Conservation (phyloP, 495 filamentous ascomycete species). For the Lindgomyces ingoldianus region DNA sequence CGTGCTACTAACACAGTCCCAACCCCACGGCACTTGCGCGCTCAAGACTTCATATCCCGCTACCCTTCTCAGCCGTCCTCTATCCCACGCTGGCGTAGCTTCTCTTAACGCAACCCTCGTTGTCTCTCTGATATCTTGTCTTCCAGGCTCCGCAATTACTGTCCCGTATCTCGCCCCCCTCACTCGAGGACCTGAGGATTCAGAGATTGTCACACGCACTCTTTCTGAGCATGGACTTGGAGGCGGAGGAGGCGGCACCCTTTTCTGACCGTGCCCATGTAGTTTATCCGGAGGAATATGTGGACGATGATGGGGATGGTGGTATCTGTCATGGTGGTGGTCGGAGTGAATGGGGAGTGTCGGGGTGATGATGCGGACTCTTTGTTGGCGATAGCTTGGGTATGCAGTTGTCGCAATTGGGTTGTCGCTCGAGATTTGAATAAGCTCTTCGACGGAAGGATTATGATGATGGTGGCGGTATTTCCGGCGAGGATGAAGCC, state of each 20-base stretch:
- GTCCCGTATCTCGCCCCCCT: conserved; percentile 7
- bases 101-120: conserved; percentile 24
- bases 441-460: conserved; percentile 22
- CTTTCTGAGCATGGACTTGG: no score
- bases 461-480: conserved; percentile 13
- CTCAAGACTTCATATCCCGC: conserved; percentile 33
- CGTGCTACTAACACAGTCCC: conserved; percentile 32
- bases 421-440: background rate
- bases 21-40: conserved; percentile 30
- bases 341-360: background rate
- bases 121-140: conserved; percentile 16
- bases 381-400: background rate
- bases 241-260: no score
- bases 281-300: conserved; percentile 2
- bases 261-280: conserved; percentile 24
- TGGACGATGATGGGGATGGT: conserved; percentile 2
- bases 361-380: background rate
- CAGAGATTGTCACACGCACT: background rate
- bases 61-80: conserved; percentile 28
- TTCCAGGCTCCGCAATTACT: conserved; percentile 8
- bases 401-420: background rate
- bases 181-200: background rate
- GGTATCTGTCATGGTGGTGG: background rate
- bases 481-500: background rate
- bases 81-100: conserved; percentile 1